phyloP scores from a whole-genome alignment of 2,329 filamentous ascomycete genomes.

The Biscogniauxia marginata region DNA sequence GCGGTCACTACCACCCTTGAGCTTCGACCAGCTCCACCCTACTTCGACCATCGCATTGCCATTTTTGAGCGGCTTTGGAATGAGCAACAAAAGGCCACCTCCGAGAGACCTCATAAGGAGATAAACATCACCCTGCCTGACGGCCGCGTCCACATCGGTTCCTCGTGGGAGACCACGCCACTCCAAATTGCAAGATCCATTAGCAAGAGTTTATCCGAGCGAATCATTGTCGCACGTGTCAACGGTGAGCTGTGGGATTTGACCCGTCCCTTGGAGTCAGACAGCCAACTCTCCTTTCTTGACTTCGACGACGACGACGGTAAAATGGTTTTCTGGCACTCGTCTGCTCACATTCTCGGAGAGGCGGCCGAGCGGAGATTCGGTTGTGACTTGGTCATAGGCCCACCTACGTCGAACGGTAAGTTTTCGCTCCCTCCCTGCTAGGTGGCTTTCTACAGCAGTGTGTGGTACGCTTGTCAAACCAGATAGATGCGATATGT shows the following conservation, averaged over 20 bases:
- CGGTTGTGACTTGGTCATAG: conserved; percentile 89
- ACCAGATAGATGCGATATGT: neutral
- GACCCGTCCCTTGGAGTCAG: conserved; percentile 83
- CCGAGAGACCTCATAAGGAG: conserved; percentile 66
- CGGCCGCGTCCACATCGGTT: conserved; percentile 69
- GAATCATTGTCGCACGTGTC: conserved; percentile 81
- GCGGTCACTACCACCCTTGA: conserved; percentile 12
- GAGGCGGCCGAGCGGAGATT: conserved; percentile 90
- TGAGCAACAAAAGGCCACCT: conserved; percentile 36
- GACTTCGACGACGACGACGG: conserved; percentile 73
- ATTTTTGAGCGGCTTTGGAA: conserved; percentile 18
- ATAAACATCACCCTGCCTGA: conserved; percentile 74
- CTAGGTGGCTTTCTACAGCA: too few species aligned
- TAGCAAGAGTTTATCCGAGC: conserved; percentile 81
- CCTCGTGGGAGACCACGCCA: conserved; percentile 89
- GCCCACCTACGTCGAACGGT: conserved; percentile 67
- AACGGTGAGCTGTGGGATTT: conserved; percentile 90
- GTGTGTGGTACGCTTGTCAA: too few species aligned
- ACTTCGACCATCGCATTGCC: conserved; percentile 77
- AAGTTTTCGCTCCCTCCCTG: neutral
- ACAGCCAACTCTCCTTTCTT: conserved; percentile 80
- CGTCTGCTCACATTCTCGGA: conserved; percentile 91
- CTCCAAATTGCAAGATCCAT: conserved; percentile 74
- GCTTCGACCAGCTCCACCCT: conserved; percentile 24
- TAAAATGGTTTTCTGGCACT: conserved; percentile 98